Percentiles rank a stretch among this genome's conserved stretches.
These are phyloP conservation scores for Nyssa sinensis DNA, from an alignment of 148 eudicot species.

Conservation along the genomic window DNA sequence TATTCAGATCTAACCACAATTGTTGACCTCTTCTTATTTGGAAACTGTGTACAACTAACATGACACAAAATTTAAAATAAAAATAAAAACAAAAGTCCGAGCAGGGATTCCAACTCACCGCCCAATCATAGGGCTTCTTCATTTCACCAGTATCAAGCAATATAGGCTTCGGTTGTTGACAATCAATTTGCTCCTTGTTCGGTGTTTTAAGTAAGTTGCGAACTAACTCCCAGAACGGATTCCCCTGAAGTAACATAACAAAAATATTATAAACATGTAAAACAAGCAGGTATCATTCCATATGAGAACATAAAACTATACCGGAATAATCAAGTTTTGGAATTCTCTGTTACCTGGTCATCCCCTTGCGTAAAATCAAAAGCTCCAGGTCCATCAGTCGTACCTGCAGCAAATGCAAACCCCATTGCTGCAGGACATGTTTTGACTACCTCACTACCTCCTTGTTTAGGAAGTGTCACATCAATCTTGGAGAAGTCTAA, in stretches of 20 bases:
- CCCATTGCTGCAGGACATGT: conserved; percentile 99
- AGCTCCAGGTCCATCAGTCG: conserved; percentile 98
- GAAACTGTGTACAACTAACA: not conserved
- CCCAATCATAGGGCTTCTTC: conserved; percentile 95
- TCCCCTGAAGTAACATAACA: conserved; percentile 54
- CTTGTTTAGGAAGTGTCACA: conserved; percentile 57
- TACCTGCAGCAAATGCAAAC: conserved; percentile 97
- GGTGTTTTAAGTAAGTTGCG: conserved; percentile 75
- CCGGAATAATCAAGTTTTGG: not conserved
- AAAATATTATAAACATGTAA: conserved; percentile 5
- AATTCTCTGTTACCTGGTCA: conserved; percentile 43
- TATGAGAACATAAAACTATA: not conserved
- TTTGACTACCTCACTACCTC: conserved; percentile 52
- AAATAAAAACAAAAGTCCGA: not conserved
- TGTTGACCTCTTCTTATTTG: not conserved
- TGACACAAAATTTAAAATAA: too few relatives aligned
- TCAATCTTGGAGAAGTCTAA: conserved; percentile 78
- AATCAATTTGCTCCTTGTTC: conserved; percentile 59
- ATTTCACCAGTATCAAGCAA: conserved; percentile 96
- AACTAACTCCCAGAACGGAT: conserved; percentile 83
- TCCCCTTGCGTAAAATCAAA: conserved; percentile 97
- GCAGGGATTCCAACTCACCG: conserved; percentile 55
- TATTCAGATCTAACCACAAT: not conserved
- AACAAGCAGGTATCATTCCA: not conserved
- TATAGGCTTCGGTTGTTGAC: conserved; percentile 84